Conservation (phyloP, 768 basidiomycete genomes). For the Russula ochroleuca region DNA sequence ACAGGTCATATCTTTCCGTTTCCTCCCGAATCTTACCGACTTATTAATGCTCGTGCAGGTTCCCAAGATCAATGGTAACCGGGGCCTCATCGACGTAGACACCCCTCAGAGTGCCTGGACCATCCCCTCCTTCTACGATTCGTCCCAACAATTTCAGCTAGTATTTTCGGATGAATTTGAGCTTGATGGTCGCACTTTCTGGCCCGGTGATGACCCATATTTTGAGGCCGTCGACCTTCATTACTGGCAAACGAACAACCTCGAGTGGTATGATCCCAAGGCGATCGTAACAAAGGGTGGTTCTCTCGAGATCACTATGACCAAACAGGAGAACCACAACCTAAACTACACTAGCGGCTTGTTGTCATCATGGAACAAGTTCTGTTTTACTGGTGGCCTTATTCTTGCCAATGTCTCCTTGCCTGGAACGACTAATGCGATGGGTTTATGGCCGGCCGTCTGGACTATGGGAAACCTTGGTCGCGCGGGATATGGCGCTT, state of each 20-base stretch:
- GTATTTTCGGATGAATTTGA: slow-evolving; percentile 93
- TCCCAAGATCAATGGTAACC: slow-evolving; percentile 43
- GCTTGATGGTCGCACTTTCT: slow-evolving; percentile 71
- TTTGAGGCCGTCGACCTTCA: slow-evolving; percentile 47
- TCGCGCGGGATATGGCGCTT: slow-evolving; percentile 84
- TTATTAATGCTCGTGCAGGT: slow-evolving; percentile 40
- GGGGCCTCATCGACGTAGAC: slow-evolving; percentile 54
- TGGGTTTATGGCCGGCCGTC: slow-evolving; percentile 71
- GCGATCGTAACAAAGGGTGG: slow-evolving; percentile 46
- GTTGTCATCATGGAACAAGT: slow-evolving; percentile 63
- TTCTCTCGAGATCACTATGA: slow-evolving; percentile 49
- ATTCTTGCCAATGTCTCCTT: slow-evolving; percentile 64
- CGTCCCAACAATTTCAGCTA: slow-evolving; percentile 56
- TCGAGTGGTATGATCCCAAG: slow-evolving; percentile 84
- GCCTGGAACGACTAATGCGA: slow-evolving; percentile 61
- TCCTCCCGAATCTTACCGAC: not conserved
- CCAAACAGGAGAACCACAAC: slow-evolving; percentile 58
- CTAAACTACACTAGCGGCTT: slow-evolving; percentile 47
- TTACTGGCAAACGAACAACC: slow-evolving; percentile 46
- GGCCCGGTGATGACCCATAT: slow-evolving; percentile 65
- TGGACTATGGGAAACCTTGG: slow-evolving; percentile 84
- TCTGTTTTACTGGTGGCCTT: slow-evolving; percentile 89
- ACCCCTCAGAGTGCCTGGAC: slow-evolving; percentile 55
- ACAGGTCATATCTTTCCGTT: slow-evolving; percentile 33
- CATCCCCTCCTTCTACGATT: slow-evolving; percentile 55